A percentile compares a stretch with the other conserved stretches of the same genome.
Evolutionary conservation across 2,329 filamentous ascomycete species (phyloP).

Genomic region (Colletotrichum sp.): DNA sequence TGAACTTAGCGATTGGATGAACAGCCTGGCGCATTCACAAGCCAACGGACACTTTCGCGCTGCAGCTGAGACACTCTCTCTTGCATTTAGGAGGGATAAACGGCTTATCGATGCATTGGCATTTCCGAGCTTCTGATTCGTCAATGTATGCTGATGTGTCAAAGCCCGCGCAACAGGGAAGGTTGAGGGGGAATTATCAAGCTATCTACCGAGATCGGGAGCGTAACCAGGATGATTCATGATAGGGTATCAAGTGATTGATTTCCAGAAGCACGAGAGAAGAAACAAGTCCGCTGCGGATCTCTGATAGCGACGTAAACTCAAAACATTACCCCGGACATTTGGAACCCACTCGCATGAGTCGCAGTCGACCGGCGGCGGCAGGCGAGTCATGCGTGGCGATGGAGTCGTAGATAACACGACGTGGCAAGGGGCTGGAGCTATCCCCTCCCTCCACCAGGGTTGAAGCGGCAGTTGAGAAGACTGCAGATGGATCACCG

Average conservation of each 20-base stretch:
- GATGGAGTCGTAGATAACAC: background rate
- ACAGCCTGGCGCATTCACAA: background rate
- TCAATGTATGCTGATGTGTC: background rate
- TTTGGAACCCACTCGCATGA: slow-evolving; percentile 5
- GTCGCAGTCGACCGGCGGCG: background rate
- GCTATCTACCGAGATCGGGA: background rate
- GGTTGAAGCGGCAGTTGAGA: background rate
- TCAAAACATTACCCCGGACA: background rate
- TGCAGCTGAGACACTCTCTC: background rate
- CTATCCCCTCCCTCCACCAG: background rate
- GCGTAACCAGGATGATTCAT: background rate
- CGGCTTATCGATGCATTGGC: background rate
- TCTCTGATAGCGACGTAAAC: background rate
- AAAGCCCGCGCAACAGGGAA: background rate
- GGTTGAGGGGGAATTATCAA: background rate
- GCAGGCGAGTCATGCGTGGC: background rate
- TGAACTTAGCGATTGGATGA: background rate
- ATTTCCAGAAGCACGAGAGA: background rate
- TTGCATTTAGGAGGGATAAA: slow-evolving; percentile 1
- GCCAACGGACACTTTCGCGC: background rate
- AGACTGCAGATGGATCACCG: background rate
- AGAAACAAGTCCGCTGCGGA: background rate
- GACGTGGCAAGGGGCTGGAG: background rate
- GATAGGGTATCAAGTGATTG: background rate
- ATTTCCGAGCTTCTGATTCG: slow-evolving; percentile 10